These are phyloP conservation scores for Cadophora luteo-olivacea DNA, from an alignment of 2,329 filamentous ascomycete species.

Conservation along the genomic window DNA sequence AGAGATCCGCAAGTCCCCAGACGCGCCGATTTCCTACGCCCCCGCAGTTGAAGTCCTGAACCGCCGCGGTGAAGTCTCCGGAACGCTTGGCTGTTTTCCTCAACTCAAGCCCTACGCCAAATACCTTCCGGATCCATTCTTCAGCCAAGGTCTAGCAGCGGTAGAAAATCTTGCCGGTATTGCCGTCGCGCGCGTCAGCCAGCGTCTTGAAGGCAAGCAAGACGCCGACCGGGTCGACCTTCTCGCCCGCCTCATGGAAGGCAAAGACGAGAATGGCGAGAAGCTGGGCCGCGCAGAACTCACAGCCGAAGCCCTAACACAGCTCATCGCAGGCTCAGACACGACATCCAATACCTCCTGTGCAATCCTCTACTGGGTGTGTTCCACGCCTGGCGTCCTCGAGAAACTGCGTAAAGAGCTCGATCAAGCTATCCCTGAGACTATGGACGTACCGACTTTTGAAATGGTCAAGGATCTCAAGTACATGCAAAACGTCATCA, in stretches of 20 bases:
- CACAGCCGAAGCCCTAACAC: slow-evolving; percentile 87
- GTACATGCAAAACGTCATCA: slow-evolving; percentile 78
- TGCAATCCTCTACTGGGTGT: slow-evolving; percentile 79
- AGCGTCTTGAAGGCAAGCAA: slow-evolving; percentile 73
- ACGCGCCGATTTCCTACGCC: slow-evolving; percentile 69
- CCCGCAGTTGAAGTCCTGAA: slow-evolving; percentile 89
- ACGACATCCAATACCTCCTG: slow-evolving; percentile 83
- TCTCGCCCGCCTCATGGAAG: slow-evolving; percentile 83
- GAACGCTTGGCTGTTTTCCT: slow-evolving; percentile 77
- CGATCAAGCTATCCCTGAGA: slow-evolving; percentile 69
- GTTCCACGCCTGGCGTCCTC: slow-evolving; percentile 73
- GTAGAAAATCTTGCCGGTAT: slow-evolving; percentile 86
- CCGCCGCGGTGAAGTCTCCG: slow-evolving; percentile 84
- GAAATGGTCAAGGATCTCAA: slow-evolving; percentile 76
- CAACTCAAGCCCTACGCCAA: slow-evolving; percentile 79
- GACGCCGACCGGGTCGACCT: slow-evolving; percentile 76
- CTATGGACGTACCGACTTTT: slow-evolving; percentile 70
- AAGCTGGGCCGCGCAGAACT: slow-evolving; percentile 80
- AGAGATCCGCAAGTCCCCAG: slow-evolving; percentile 69
- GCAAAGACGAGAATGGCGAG: slow-evolving; percentile 79
- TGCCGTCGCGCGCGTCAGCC: slow-evolving; percentile 80
- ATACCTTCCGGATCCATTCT: slow-evolving; percentile 84
- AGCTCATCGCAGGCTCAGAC: slow-evolving; percentile 82
- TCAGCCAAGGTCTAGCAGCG: slow-evolving; percentile 74
- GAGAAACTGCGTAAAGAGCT: slow-evolving; percentile 77